Conservation (phyloP, 306 rosid species). For the Gastrolobium villosum region DNA sequence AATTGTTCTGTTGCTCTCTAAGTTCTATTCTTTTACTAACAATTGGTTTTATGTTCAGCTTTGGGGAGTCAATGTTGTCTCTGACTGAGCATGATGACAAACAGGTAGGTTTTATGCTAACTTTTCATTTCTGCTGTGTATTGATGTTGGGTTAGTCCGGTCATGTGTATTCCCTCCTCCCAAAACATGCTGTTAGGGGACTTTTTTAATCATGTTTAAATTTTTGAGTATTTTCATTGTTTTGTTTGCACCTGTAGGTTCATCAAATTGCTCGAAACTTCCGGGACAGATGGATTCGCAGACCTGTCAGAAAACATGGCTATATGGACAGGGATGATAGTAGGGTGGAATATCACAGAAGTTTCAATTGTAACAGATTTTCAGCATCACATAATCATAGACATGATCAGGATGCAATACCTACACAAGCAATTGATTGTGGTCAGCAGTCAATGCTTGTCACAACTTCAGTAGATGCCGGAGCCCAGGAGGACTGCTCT, state of each 20-base stretch:
- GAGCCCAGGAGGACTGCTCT: constrained; percentile 64
- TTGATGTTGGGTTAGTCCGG: constrained; percentile 29
- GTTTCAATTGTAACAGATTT: constrained; percentile 65
- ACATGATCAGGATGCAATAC: constrained; percentile 73
- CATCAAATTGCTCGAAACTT: constrained; percentile 98
- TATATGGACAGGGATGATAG: constrained; percentile 74
- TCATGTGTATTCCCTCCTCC: background rate
- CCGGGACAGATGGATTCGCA: constrained; percentile 93
- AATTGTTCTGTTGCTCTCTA: constrained; percentile 28
- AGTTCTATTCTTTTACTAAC: constrained; percentile 47
- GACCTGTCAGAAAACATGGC: constrained; percentile 63
- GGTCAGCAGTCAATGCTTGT: constrained; percentile 57
- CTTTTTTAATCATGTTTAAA: constrained; percentile 18
- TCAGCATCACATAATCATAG: constrained; percentile 57
- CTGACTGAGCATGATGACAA: constrained; percentile 97
- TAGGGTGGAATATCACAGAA: constrained; percentile 70
- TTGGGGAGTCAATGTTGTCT: constrained; percentile 86
- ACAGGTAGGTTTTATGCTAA: constrained; percentile 67
- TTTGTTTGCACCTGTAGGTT: constrained; percentile 67
- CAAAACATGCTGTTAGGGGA: constrained; percentile 21
- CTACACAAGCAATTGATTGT: constrained; percentile 69
- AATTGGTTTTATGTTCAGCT: constrained; percentile 70
- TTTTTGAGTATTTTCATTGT: constrained; percentile 36
- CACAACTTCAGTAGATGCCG: constrained; percentile 56
- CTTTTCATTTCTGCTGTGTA: constrained; percentile 12